These are phyloP conservation scores for Colletotrichum paranaense DNA, from an alignment of 2,329 filamentous ascomycete genomes.

Conservation along the genomic window DNA sequence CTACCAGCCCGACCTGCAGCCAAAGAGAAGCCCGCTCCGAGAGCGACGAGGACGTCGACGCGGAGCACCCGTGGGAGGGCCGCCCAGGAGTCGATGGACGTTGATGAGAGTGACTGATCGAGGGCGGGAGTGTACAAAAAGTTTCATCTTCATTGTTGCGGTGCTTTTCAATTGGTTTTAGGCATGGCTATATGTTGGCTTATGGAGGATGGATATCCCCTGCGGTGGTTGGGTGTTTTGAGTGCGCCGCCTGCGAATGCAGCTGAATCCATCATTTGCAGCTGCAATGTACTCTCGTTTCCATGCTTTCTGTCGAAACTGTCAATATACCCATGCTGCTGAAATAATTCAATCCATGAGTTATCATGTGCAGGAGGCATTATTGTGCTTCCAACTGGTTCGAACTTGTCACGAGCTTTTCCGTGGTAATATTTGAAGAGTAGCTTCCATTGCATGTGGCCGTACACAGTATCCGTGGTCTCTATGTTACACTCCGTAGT, in stretches of 20 bases:
- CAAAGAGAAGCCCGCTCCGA: slow-evolving; percentile 33
- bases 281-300: not conserved
- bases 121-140: not conserved
- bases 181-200: slow-evolving; percentile 23
- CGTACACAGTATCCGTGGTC: too few relatives aligned
- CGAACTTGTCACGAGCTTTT: not conserved
- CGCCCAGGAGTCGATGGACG: slow-evolving; percentile 47
- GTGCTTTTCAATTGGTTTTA: slow-evolving; percentile 1
- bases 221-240: slow-evolving; percentile 7
- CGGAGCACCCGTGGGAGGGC: slow-evolving; percentile 39
- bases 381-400: not conserved
- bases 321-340: not conserved
- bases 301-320: not conserved
- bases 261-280: not conserved
- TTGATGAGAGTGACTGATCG: slow-evolving; percentile 43
- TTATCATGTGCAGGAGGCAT: not conserved
- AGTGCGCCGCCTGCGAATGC: not conserved
- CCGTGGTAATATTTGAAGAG: not conserved
- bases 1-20: slow-evolving; percentile 34
- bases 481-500: too few relatives aligned
- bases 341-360: not conserved
- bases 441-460: not conserved
- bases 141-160: not conserved
- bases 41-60: slow-evolving; percentile 21
- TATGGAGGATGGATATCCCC: slow-evolving; percentile 5